Percentiles rank a stretch among this genome's conserved stretches.
Evolutionary conservation across 2,329 filamentous ascomycete genomes (phyloP).

Genomic region (Botrytis elliptica): DNA sequence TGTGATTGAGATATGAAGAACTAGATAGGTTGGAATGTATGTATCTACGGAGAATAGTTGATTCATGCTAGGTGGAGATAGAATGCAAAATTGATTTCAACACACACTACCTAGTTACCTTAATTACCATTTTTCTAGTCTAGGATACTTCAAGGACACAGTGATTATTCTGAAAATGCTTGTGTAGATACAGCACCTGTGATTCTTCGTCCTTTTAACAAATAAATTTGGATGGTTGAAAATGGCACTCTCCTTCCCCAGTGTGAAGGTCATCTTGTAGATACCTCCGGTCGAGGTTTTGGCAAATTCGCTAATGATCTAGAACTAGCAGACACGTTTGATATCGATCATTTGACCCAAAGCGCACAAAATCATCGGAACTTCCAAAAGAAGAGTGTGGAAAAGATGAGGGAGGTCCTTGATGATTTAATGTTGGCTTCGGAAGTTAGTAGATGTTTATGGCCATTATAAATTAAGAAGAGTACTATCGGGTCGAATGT

Average conservation of each 20-base stretch:
- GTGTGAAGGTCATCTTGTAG: too few species aligned
- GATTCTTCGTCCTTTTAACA: fast-evolving
- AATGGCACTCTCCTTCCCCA: neutral
- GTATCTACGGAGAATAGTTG: neutral
- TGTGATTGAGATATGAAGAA: neutral
- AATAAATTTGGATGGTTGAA: neutral
- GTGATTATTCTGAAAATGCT: neutral
- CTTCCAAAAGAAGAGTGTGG: too few species aligned
- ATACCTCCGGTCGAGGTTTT: neutral
- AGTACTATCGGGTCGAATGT: neutral
- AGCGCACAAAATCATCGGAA: neutral
- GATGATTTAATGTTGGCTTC: neutral
- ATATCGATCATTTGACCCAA: neutral
- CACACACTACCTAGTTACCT: neutral
- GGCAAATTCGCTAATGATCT: neutral
- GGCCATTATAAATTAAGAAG: neutral
- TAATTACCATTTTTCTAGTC: neutral
- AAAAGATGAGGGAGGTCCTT: neutral
- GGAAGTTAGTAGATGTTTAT: neutral
- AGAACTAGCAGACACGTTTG: neutral
- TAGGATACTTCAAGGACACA: neutral
- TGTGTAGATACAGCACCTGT: neutral
- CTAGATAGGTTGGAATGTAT: neutral
- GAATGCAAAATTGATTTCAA: neutral
- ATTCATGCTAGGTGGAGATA: neutral